A percentile compares a stretch with the other conserved stretches of the same genome.
Evolutionary conservation across 306 rosid species (phyloP).

Genomic region (Glycine soja): DNA sequence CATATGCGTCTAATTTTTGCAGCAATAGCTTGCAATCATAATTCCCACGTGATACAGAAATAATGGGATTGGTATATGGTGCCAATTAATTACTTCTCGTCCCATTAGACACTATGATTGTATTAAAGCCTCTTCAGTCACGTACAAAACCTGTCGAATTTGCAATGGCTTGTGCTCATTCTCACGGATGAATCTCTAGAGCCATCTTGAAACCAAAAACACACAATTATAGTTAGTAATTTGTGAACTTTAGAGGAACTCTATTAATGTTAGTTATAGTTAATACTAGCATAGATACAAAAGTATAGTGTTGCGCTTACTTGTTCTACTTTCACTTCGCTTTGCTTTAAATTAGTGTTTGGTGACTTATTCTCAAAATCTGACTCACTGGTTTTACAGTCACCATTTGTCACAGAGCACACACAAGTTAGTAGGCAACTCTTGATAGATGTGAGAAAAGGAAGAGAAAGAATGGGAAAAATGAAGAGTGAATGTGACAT

Average conservation of each 20-base stretch:
- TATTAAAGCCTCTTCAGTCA: constrained; percentile 29
- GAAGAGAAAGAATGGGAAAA: neutral
- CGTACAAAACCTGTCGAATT: too few species aligned
- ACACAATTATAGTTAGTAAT: constrained; percentile 20
- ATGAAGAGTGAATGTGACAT: neutral
- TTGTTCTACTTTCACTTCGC: constrained; percentile 39
- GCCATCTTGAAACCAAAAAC: constrained; percentile 46
- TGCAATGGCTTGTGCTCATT: constrained; percentile 26
- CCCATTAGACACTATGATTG: constrained; percentile 31
- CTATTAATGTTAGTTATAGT: neutral
- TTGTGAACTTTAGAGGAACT: neutral
- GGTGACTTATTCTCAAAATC: constrained; percentile 51
- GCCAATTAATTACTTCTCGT: constrained; percentile 37
- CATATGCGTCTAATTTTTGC: neutral
- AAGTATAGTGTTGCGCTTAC: constrained; percentile 49
- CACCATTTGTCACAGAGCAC: constrained; percentile 17
- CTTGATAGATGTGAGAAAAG: neutral
- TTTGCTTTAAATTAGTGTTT: constrained; percentile 2
- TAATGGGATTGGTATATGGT: constrained; percentile 28
- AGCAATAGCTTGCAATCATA: neutral
- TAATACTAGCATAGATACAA: neutral
- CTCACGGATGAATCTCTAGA: constrained; percentile 6
- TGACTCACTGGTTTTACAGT: constrained; percentile 34
- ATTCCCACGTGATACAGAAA: constrained; percentile 7
- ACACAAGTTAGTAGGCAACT: neutral